These are phyloP conservation scores for Litsea cubeba DNA, from an alignment of 164 flowering plant species.

Conservation along the genomic window DNA sequence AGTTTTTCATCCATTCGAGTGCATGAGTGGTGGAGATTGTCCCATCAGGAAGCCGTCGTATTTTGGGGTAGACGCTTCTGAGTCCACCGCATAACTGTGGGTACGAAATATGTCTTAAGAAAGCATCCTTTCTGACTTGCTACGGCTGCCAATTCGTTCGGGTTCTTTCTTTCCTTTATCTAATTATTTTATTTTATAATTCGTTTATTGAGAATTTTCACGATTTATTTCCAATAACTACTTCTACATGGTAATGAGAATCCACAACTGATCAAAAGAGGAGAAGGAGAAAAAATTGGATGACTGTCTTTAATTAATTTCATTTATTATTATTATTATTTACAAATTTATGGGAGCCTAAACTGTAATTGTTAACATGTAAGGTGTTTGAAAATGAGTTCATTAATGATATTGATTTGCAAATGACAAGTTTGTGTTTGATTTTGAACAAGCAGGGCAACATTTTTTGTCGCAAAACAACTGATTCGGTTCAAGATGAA, in stretches of 20 bases:
- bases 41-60: no score
- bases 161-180: not conserved
- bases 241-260: not conserved
- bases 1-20: no score
- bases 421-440: not conserved
- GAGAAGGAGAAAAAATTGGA: not conserved
- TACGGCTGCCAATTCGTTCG: not conserved
- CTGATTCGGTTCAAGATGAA: slow-evolving; percentile 20
- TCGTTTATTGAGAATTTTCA: not conserved
- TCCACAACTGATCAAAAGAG: not conserved
- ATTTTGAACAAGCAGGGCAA: slow-evolving; percentile 30
- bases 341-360: not conserved
- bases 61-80: no score
- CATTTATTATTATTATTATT: not conserved
- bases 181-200: no score
- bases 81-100: not conserved
- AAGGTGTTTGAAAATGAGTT: not conserved
- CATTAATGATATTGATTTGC: not conserved
- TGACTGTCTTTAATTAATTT: not conserved
- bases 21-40: no score
- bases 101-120: not conserved
- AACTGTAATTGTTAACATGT: not conserved
- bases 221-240: no score
- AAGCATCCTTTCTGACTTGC: not conserved
- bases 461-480: slow-evolving; percentile 42